A percentile compares a stretch with the other conserved stretches of the same genome.
Evolutionary conservation across 805 yeast species (phyloP).

Genomic region (Lachancea kluyveri): DNA sequence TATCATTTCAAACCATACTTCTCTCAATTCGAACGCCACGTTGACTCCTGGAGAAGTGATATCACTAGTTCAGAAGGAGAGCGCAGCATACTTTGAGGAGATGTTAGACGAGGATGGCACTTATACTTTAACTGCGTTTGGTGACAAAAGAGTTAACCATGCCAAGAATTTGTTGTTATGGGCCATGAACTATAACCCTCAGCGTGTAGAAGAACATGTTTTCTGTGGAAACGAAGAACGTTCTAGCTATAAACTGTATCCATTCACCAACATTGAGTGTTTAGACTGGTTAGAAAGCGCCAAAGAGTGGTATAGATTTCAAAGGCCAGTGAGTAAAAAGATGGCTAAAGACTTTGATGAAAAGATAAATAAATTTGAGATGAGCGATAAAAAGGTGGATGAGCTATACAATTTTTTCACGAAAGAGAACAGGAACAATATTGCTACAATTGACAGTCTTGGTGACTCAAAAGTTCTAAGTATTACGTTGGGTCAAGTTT

Average conservation of each 20-base stretch:
- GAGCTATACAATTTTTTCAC: slow-evolving; percentile 14
- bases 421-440: neutral
- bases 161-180: slow-evolving; percentile 23
- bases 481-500: slow-evolving; percentile 23
- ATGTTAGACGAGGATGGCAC: slow-evolving; percentile 8
- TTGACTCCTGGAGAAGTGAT: slow-evolving; percentile 12
- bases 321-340: slow-evolving; percentile 10
- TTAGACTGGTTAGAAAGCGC: slow-evolving; percentile 24
- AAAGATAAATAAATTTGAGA: neutral
- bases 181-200: slow-evolving; percentile 20
- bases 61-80: slow-evolving; percentile 18
- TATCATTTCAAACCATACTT: slow-evolving; percentile 14
- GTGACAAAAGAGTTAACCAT: slow-evolving; percentile 20
- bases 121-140: slow-evolving; percentile 24
- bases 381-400: slow-evolving; percentile 13
- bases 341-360: neutral
- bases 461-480: slow-evolving; percentile 14
- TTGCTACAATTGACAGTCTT: too few relatives aligned
- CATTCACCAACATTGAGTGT: slow-evolving; percentile 21
- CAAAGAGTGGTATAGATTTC: slow-evolving; percentile 23
- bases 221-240: slow-evolving; percentile 6
- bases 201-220: slow-evolving; percentile 9
- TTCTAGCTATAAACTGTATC: slow-evolving; percentile 15
- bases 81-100: slow-evolving; percentile 18
- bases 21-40: neutral